These are phyloP conservation scores for Ophiorrhiza pumila DNA, from an alignment of 257 asterid genomes.

Conservation along the genomic window DNA sequence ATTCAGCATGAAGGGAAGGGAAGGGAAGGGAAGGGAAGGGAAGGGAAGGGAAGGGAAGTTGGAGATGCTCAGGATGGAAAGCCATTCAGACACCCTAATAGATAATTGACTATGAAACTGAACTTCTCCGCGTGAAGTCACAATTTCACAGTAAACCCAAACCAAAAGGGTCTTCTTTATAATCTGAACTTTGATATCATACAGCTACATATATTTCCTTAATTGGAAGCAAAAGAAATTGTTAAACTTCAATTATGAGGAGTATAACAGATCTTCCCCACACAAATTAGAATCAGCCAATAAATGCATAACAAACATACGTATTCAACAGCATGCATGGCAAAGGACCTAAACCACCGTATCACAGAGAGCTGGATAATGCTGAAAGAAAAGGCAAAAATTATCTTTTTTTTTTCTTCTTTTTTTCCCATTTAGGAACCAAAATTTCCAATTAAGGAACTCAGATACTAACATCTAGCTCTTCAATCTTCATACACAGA, in stretches of 20 bases:
- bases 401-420: background rate
- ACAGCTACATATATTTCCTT: background rate
- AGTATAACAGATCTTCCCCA: background rate
- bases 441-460: background rate
- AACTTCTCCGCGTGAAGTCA: background rate
- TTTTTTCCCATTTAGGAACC: background rate
- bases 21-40: no score
- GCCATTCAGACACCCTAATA: background rate
- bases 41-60: no score
- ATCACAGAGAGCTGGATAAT: no score
- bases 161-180: background rate
- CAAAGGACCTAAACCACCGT: background rate
- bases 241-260: conserved; percentile 1
- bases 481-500: background rate
- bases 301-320: background rate
- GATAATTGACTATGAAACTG: background rate
- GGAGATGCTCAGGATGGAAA: background rate
- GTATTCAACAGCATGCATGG: background rate
- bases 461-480: background rate
- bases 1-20: no score
- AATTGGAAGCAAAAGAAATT: background rate
- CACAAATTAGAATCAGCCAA: background rate
- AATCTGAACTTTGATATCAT: background rate
- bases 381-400: background rate
- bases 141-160: background rate